Percentiles rank a stretch among this genome's conserved stretches.
phyloP scores from a whole-genome alignment of 169 alveolate genomes.

The Plasmodium knowlesi region DNA sequence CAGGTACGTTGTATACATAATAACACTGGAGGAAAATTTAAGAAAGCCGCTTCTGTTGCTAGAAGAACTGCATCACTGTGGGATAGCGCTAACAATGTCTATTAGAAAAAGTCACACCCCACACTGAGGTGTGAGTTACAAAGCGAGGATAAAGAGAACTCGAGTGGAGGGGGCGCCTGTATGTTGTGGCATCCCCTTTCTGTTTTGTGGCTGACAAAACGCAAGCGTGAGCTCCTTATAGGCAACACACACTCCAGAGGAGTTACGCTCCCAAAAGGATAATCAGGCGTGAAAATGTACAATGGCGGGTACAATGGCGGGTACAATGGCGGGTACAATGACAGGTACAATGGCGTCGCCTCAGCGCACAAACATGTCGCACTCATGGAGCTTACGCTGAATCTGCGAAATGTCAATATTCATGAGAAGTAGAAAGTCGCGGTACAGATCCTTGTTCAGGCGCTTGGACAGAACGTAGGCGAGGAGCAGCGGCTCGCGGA shows the following conservation, averaged over 20 bases:
- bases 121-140: not conserved
- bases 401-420: slow-evolving; percentile 69
- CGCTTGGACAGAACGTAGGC: slow-evolving; percentile 57
- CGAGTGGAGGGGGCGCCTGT: not conserved
- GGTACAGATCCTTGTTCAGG: slow-evolving; percentile 33
- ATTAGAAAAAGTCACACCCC: not conserved
- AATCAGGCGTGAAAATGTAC: not conserved
- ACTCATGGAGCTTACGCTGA: slow-evolving; percentile 27
- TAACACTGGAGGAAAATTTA: not conserved
- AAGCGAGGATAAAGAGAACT: not conserved
- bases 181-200: not conserved
- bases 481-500: slow-evolving; percentile 60
- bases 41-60: not conserved
- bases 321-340: not conserved
- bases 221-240: not conserved
- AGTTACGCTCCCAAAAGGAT: not conserved
- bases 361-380: slow-evolving; percentile 18
- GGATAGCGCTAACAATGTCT: not conserved
- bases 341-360: too few relatives aligned
- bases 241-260: not conserved
- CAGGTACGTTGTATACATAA: not conserved
- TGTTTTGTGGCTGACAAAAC: not conserved
- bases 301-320: not conserved
- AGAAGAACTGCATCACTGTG: not conserved
- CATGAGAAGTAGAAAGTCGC: slow-evolving; percentile 51